These are phyloP conservation scores for Avena insularis DNA, from an alignment of 176 grass and related monocot species.

Conservation along the genomic window DNA sequence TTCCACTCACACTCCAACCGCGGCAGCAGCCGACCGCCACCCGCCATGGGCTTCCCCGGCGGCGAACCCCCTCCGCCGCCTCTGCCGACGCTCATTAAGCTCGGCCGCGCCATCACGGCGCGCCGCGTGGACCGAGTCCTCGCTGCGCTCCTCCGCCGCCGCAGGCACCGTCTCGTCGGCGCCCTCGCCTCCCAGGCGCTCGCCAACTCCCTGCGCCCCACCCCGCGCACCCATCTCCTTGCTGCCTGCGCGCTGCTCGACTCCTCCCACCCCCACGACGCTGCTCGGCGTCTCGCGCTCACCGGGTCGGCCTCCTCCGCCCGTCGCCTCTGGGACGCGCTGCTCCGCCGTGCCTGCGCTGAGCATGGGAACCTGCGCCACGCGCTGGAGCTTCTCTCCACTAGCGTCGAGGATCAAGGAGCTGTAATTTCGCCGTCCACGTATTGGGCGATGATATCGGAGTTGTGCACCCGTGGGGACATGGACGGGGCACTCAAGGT, in stretches of 20 bases:
- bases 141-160: conserved; percentile 43
- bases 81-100: conserved; percentile 36
- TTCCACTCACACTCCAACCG: conserved; percentile 15
- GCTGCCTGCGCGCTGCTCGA: conserved; percentile 38
- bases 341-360: conserved; percentile 59
- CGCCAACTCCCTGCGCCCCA: conserved; percentile 45
- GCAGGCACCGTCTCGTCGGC: conserved; percentile 48
- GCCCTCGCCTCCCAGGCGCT: conserved; percentile 49
- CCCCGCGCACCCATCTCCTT: conserved; percentile 48
- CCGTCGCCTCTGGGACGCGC: conserved; percentile 54
- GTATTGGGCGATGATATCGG: conserved; percentile 43
- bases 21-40: neutral
- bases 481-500: conserved; percentile 63
- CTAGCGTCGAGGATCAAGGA: conserved; percentile 44
- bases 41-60: conserved; percentile 35
- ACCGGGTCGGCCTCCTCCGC: conserved; percentile 15
- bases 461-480: conserved; percentile 46
- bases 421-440: conserved; percentile 34
- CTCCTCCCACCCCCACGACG: conserved; percentile 35
- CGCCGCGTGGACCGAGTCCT: conserved; percentile 40
- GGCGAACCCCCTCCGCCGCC: neutral
- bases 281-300: conserved; percentile 33
- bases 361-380: conserved; percentile 33
- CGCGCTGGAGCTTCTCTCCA: conserved; percentile 53
- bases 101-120: conserved; percentile 28